These are phyloP conservation scores for Hypoxylon crocopeplum DNA, from an alignment of 495 filamentous ascomycete species.

Conservation along the genomic window DNA sequence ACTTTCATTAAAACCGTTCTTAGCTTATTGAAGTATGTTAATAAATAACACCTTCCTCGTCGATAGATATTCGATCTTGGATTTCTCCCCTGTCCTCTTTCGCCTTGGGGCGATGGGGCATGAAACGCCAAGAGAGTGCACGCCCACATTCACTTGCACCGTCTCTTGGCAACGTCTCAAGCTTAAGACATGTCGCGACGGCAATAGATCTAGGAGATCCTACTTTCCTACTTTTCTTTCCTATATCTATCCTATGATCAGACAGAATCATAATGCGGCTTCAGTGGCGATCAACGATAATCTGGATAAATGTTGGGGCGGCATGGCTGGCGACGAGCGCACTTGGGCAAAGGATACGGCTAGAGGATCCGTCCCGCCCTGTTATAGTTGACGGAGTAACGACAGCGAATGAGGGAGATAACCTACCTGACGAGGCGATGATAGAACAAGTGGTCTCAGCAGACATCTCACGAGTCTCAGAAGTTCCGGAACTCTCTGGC, in stretches of 20 bases:
- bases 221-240: constrained; percentile 1
- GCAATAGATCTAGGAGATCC: constrained; percentile 13
- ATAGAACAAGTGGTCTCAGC: constrained; percentile 16
- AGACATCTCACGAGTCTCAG: constrained; percentile 35
- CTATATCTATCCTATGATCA: not conserved
- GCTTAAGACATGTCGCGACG: constrained; percentile 1
- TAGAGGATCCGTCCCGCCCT: constrained; percentile 16
- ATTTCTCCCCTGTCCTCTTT: not conserved
- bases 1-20: constrained; percentile 12
- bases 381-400: constrained; percentile 17
- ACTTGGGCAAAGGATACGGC: constrained; percentile 22
- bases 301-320: constrained; percentile 4
- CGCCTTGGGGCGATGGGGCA: constrained; percentile 4
- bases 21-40: constrained; percentile 1
- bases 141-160: constrained; percentile 10
- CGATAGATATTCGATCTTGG: constrained; percentile 7
- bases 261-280: constrained; percentile 10
- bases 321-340: constrained; percentile 11
- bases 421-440: constrained; percentile 22
- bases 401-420: constrained; percentile 1
- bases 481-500: constrained; percentile 17
- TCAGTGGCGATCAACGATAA: constrained; percentile 9
- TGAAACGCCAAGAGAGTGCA: constrained; percentile 36
- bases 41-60: constrained; percentile 7
- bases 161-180: constrained; percentile 34